phyloP scores from a whole-genome alignment of 345 rosid species.

The Corymbia maculata region DNA sequence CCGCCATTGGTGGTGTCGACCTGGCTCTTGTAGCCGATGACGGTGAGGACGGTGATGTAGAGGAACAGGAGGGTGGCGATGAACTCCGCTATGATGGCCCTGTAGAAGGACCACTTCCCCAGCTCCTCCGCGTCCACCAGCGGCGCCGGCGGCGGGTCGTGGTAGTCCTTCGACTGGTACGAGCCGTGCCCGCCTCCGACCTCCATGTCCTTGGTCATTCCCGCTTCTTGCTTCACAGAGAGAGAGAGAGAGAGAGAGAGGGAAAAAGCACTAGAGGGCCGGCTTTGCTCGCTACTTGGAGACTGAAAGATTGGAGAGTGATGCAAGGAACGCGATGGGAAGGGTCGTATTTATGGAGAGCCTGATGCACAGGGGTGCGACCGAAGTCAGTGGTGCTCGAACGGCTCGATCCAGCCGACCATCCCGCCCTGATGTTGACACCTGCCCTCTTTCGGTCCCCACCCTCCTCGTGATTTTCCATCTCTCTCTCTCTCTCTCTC shows the following conservation, averaged over 20 bases:
- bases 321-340: not conserved
- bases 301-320: not conserved
- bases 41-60: conserved; percentile 29
- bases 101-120: conserved; percentile 23
- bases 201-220: conserved; percentile 22
- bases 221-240: not conserved
- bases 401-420: not conserved
- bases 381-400: not conserved
- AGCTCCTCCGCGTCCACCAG: conserved; percentile 24
- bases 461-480: too few relatives aligned
- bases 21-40: conserved; percentile 29
- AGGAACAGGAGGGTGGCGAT: conserved; percentile 28
- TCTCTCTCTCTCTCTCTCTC: too few relatives aligned
- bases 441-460: not conserved
- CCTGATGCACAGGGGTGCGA: not conserved
- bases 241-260: not conserved
- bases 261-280: not conserved
- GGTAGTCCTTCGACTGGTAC: conserved; percentile 25
- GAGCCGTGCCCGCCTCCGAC: conserved; percentile 2
- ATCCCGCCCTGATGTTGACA: not conserved
- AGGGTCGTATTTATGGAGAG: not conserved
- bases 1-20: not conserved
- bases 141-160: conserved; percentile 34
- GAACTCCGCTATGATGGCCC: conserved; percentile 35
- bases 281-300: not conserved